Evolutionary conservation across 192 early-diverging fungal genomes (phyloP), one percentile per base, ranked within the genome.

Genomic region (Glomus cerebriforme): DNA sequence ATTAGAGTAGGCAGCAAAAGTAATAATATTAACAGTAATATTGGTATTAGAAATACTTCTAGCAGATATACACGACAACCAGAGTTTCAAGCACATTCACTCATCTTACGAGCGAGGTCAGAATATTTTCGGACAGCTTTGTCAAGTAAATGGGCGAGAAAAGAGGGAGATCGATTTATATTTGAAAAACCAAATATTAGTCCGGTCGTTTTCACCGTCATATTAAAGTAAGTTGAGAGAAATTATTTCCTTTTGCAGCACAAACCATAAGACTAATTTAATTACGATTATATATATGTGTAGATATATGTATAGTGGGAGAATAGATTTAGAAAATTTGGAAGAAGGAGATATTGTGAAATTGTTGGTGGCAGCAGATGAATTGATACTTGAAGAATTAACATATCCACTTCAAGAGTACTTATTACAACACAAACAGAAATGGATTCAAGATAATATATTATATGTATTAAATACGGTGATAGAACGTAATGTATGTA

Each of bases 391-490:
- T 37, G 32, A 68, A 65, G 77, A 78, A 37, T 47, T 78, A 27
- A 69, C 59, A 24, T 35, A 67, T 29, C 67, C 58, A 19, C 10
- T 54, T 31, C 77, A 78, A 69, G 67, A 67, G 1, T 39, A 59
- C 17, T 26, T 78, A 24, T 6, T 78, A 19, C 19, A 49, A 69
- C 19, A 78, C 26, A 32, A 78, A 37, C 35, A 37, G 3, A 68
- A 59, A 49, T 78, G 77, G 77, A 49, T 78, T 26, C 58, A 78
- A 59, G 77, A 78, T 26, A 78, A 78, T 69, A 34, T 78, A 35
- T 39, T 69, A 22, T 35, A 39, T 26, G 63, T 78, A n/a, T 29
- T 78, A 12, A 59, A 78, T 59, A 59, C 32, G 37, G 64, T 67
- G 15, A 69, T 78, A 26, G 15, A 68, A 69, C 65, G 65, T 27